A percentile compares a stretch with the other conserved stretches of the same genome.
Conservation (phyloP, 169 alveolate genomes). For the Plasmodium cynomolgi region DNA sequence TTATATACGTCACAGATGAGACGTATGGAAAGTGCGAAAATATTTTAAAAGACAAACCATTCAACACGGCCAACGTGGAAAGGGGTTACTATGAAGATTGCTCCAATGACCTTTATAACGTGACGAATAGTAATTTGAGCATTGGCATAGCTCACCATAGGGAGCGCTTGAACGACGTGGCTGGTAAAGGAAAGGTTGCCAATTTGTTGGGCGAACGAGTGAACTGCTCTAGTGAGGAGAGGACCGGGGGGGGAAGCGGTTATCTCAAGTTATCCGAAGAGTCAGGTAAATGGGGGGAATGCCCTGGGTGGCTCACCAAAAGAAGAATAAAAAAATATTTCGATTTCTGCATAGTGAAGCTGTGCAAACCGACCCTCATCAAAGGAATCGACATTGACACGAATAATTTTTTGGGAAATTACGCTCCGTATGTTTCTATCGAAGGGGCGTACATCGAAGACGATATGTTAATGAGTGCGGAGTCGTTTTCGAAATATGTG, state of each 20-base stretch:
- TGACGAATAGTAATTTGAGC: neutral
- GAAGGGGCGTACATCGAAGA: slow-evolving; percentile 77
- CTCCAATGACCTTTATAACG: slow-evolving; percentile 53
- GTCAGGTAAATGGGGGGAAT: neutral
- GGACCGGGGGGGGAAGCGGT: neutral
- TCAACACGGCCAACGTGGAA: slow-evolving; percentile 21
- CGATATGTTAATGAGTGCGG: slow-evolving; percentile 32
- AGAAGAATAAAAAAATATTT: slow-evolving; percentile 77
- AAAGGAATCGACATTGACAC: slow-evolving; percentile 79
- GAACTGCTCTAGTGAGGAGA: neutral
- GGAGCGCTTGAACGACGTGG: neutral
- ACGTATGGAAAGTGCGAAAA: slow-evolving; percentile 76
- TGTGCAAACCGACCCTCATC: slow-evolving; percentile 75
- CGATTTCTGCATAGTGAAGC: slow-evolving; percentile 76
- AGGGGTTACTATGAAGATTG: slow-evolving; percentile 69
- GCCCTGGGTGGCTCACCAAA: slow-evolving; percentile 81
- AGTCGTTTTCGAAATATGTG: slow-evolving; percentile 59
- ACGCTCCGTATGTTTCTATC: slow-evolving; percentile 78
- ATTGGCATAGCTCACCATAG: neutral
- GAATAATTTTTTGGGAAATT: slow-evolving; percentile 76
- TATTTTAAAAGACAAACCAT: slow-evolving; percentile 74
- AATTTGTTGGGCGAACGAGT: neutral
- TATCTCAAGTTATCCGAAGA: neutral
- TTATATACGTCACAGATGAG: slow-evolving; percentile 74
- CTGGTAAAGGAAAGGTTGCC: neutral